These are phyloP conservation scores for Dryas drummondii DNA, from an alignment of 306 rosid genomes.

Conservation along the genomic window DNA sequence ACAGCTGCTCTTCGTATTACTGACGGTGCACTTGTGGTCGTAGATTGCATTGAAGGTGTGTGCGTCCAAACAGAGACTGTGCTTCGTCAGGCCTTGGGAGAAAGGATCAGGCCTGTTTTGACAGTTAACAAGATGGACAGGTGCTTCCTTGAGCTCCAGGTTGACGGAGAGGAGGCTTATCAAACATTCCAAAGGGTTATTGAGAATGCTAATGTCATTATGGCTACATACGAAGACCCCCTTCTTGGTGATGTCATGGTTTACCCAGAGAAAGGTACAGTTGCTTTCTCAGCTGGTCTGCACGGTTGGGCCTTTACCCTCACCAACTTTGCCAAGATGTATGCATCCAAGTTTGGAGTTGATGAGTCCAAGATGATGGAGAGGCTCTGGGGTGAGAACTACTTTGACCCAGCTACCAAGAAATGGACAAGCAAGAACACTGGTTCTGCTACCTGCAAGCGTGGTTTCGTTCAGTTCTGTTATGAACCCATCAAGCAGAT, in stretches of 20 bases:
- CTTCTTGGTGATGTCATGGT: conserved; percentile 84
- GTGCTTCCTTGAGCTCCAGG: conserved; percentile 94
- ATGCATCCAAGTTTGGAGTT: conserved; percentile 90
- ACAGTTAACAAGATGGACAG: conserved; percentile 96
- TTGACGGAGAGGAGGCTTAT: conserved; percentile 95
- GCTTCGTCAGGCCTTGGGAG: conserved; percentile 88
- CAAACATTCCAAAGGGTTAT: conserved; percentile 76
- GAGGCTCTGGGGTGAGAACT: conserved; percentile 57
- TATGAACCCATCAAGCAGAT: conserved; percentile 92
- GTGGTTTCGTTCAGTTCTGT: conserved; percentile 84
- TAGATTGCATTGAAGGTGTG: conserved; percentile 89
- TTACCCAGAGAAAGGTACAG: conserved; percentile 93
- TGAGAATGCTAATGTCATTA: conserved; percentile 93
- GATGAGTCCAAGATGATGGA: conserved; percentile 74
- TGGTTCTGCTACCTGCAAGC: conserved; percentile 46
- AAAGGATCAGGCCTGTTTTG: conserved; percentile 83
- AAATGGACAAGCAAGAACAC: conserved; percentile 58
- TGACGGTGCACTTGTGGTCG: conserved; percentile 92
- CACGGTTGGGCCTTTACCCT: conserved; percentile 96
- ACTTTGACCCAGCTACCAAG: conserved; percentile 59
- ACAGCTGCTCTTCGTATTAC: conserved; percentile 97
- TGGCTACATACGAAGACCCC: conserved; percentile 96
- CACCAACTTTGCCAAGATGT: conserved; percentile 87
- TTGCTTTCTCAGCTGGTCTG: conserved; percentile 95
- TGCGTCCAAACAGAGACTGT: conserved; percentile 94